A percentile compares a stretch with the other conserved stretches of the same genome.
phyloP scores from a whole-genome alignment of 768 basidiomycete species.

The Lactarius vividus region DNA sequence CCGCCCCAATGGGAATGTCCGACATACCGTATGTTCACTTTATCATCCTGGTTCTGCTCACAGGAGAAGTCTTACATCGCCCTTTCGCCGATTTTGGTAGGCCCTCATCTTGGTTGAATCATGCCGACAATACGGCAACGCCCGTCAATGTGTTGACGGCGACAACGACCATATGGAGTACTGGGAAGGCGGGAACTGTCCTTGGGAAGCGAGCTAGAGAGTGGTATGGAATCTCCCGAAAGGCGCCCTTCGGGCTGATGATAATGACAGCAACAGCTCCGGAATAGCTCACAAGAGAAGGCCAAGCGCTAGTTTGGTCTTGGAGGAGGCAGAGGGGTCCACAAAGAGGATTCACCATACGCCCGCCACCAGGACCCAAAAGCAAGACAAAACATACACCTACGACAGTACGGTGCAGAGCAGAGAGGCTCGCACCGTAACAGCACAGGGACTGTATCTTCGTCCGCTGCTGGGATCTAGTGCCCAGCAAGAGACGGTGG shows the following conservation, averaged over 20 bases:
- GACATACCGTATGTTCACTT: neutral
- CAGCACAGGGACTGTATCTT: neutral
- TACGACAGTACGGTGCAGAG: neutral
- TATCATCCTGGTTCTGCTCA: neutral
- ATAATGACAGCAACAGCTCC: neutral
- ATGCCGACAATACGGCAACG: neutral
- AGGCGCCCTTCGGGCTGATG: neutral
- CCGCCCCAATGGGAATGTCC: neutral
- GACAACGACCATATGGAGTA: neutral
- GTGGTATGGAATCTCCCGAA: neutral
- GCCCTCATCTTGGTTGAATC: neutral
- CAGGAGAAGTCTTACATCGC: neutral
- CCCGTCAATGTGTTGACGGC: neutral
- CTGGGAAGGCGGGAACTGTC: neutral
- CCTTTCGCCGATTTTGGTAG: neutral
- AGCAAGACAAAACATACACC: neutral
- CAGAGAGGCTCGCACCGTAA: conserved; percentile 2
- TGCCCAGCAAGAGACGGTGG: neutral
- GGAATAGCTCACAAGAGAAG: neutral
- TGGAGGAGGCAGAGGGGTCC: neutral
- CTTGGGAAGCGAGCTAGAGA: neutral
- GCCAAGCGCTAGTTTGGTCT: neutral
- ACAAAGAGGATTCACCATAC: neutral
- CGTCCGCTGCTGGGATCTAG: neutral
- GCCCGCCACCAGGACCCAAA: neutral